Percentiles rank a stretch among this genome's conserved stretches.
Evolutionary conservation across 148 eudicot genomes (phyloP).

Genomic region (Persicaria maculosa): DNA sequence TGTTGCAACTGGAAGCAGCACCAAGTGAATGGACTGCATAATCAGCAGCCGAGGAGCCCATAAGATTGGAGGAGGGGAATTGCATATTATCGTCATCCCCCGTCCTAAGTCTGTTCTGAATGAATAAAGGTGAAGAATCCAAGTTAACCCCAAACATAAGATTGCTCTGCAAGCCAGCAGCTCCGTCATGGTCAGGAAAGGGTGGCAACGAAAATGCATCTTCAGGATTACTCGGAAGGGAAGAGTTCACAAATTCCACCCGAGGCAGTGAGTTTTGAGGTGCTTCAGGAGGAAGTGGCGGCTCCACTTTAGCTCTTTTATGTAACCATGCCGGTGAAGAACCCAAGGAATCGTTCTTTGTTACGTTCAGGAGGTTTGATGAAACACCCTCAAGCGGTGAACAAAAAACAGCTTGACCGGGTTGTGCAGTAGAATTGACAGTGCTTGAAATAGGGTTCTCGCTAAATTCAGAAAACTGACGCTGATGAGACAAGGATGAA

Average conservation of each 20-base stretch:
- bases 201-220: constrained; percentile 59
- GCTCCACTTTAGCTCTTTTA: constrained; percentile 21
- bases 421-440: constrained; percentile 40
- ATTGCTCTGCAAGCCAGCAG: constrained; percentile 39
- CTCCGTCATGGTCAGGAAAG: constrained; percentile 57
- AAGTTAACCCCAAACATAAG: constrained; percentile 59
- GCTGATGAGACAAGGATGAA: constrained; percentile 37
- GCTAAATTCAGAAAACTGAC: constrained; percentile 31
- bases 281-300: constrained; percentile 35
- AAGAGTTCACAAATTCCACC: constrained; percentile 34
- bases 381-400: constrained; percentile 7
- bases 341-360: constrained; percentile 1
- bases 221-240: constrained; percentile 37
- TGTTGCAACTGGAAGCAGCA: constrained; percentile 57
- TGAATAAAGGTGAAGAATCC: constrained; percentile 44
- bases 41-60: constrained; percentile 44
- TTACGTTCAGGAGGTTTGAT: neutral
- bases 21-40: constrained; percentile 43
- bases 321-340: constrained; percentile 2
- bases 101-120: constrained; percentile 34
- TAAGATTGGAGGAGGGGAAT: constrained; percentile 50
- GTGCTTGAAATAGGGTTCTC: constrained; percentile 29
- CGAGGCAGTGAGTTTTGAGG: constrained; percentile 38
- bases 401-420: constrained; percentile 33
- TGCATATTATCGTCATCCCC: constrained; percentile 42